A percentile compares a stretch with the other conserved stretches of the same genome.
phyloP scores from a whole-genome alignment of 176 grass and related monocot genomes.

The Oryza brachyantha region DNA sequence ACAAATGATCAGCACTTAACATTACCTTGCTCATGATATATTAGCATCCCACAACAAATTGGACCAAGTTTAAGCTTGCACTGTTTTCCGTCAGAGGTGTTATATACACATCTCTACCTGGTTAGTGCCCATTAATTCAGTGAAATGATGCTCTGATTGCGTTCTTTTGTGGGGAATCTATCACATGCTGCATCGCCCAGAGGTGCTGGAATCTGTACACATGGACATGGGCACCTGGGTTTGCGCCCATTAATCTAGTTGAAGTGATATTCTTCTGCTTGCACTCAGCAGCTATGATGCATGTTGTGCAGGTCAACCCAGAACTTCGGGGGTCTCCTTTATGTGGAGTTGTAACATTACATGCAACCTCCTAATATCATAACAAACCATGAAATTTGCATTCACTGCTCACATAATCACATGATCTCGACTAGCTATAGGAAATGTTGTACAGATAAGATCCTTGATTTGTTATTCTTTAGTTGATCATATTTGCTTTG shows the following conservation, averaged over 20 bases:
- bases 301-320: not conserved
- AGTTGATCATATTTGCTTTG: slow-evolving; percentile 24
- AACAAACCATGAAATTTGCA: not conserved
- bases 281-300: not conserved
- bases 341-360: not conserved
- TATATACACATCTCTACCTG: slow-evolving; percentile 4
- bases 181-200: not conserved
- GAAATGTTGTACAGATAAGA: not conserved
- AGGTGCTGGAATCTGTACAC: not conserved
- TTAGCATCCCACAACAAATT: not conserved
- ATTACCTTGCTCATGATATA: slow-evolving; percentile 1
- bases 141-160: not conserved
- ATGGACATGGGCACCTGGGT: not conserved
- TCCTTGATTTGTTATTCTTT: slow-evolving; percentile 6
- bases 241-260: not conserved
- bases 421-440: slow-evolving; percentile 19
- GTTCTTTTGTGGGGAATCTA: slow-evolving; percentile 3
- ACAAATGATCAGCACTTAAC: not conserved
- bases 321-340: slow-evolving; percentile 1
- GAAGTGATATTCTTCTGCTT: not conserved
- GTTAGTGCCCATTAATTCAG: not conserved
- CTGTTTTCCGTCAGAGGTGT: not conserved
- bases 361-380: not conserved
- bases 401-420: slow-evolving; percentile 3
- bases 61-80: not conserved